A percentile compares a stretch with the other conserved stretches of the same genome.
These are phyloP conservation scores for Pleurotus tuber-regium DNA, from an alignment of 768 basidiomycete species.

Conservation along the genomic window DNA sequence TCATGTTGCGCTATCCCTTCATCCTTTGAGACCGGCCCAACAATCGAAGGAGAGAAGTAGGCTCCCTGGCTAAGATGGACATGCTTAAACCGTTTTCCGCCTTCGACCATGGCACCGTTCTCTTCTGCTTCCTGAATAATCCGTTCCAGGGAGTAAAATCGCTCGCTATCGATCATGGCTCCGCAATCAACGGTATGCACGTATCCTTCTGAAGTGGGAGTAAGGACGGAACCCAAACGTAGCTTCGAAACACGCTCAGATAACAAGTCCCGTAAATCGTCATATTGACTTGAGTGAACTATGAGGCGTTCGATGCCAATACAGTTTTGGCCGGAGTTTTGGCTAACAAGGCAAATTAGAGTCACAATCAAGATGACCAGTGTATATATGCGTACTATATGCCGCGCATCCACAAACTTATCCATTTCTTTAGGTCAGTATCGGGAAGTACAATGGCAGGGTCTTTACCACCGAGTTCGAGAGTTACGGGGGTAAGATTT, in stretches of 20 bases:
- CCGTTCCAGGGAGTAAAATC: conserved; percentile 66
- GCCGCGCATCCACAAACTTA: conserved; percentile 84
- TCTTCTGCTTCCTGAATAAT: conserved; percentile 69
- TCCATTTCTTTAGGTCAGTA: conserved; percentile 79
- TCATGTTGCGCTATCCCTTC: conserved; percentile 83
- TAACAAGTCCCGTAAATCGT: conserved; percentile 68
- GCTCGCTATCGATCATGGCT: conserved; percentile 76
- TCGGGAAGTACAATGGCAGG: conserved; percentile 86
- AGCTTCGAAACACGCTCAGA: conserved; percentile 62
- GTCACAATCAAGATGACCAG: too few species aligned
- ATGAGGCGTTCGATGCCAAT: conserved; percentile 95
- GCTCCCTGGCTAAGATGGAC: conserved; percentile 67
- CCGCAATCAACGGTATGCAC: conserved; percentile 81
- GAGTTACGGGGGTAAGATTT: conserved; percentile 85
- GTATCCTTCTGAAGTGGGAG: conserved; percentile 63
- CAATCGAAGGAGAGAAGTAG: conserved; percentile 86
- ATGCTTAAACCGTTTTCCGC: conserved; percentile 67
- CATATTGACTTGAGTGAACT: conserved; percentile 76
- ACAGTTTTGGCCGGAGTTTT: conserved; percentile 94
- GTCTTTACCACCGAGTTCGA: conserved; percentile 96
- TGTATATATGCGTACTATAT: conserved; percentile 71
- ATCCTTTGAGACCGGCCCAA: conserved; percentile 68
- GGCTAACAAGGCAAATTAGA: conserved; percentile 42
- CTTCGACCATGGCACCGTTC: conserved; percentile 62
- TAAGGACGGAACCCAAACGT: conserved; percentile 75